These are phyloP conservation scores for Zymoseptoria tritici DNA, from an alignment of 2,329 filamentous ascomycete species.

Conservation along the genomic window DNA sequence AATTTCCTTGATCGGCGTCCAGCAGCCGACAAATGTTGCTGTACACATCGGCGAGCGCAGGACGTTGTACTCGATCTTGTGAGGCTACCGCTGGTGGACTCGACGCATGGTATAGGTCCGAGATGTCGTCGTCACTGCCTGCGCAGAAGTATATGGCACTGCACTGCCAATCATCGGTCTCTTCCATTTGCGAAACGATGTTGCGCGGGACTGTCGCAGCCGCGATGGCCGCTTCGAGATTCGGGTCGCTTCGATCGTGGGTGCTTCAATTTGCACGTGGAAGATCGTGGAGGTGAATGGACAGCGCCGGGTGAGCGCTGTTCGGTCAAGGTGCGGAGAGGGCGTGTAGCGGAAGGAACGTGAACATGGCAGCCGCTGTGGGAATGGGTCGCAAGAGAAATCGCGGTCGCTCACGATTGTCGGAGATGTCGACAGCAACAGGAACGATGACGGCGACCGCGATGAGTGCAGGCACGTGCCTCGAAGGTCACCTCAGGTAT, in stretches of 20 bases:
- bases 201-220: background rate
- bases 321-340: background rate
- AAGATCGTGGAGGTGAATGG: background rate
- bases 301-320: background rate
- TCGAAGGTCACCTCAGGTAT: background rate
- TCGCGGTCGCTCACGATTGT: background rate
- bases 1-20: constrained; percentile 27
- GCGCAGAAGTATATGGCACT: constrained; percentile 28
- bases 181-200: constrained; percentile 24
- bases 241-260: background rate
- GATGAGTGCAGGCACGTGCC: background rate
- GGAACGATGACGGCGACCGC: constrained; percentile 7
- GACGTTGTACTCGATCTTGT: constrained; percentile 1
- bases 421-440: background rate
- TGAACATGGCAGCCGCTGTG: constrained; percentile 4
- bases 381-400: background rate
- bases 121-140: constrained; percentile 15
- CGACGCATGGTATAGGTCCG: constrained; percentile 18
- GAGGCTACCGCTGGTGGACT: constrained; percentile 11
- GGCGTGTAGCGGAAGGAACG: constrained; percentile 5
- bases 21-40: constrained; percentile 25
- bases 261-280: background rate
- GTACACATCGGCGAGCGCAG: constrained; percentile 16
- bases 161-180: constrained; percentile 20
- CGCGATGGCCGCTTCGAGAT: background rate